Percentiles rank a stretch among this genome's conserved stretches.
These are phyloP conservation scores for Fusarium tupiense DNA, from an alignment of 2,329 filamentous ascomycete species.

Conservation along the genomic window DNA sequence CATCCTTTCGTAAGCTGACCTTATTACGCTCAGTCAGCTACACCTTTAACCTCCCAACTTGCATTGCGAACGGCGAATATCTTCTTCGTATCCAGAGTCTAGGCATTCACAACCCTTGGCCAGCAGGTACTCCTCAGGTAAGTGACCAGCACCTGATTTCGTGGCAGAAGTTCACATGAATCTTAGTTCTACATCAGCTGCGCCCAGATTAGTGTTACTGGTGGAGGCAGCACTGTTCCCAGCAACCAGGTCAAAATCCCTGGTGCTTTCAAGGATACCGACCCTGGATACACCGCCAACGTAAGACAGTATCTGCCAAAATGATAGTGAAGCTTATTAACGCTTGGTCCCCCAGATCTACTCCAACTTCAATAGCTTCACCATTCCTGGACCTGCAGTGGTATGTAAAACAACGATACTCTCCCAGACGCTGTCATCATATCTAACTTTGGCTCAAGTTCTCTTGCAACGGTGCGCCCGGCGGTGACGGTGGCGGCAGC, in stretches of 20 bases:
- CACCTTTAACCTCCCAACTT: background rate
- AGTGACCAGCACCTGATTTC: background rate
- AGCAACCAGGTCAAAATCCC: slow-evolving; percentile 13
- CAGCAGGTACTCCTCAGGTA: slow-evolving; percentile 2
- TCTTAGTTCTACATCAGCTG: slow-evolving; percentile 13
- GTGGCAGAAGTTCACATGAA: no score
- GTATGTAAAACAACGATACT: background rate
- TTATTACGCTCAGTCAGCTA: background rate
- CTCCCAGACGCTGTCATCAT: accelerated
- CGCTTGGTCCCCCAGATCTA: background rate
- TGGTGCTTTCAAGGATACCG: background rate
- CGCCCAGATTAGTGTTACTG: slow-evolving; percentile 4
- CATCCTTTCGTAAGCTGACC: no score
- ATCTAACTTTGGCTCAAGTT: background rate
- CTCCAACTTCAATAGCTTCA: slow-evolving; percentile 14
- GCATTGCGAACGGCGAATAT: slow-evolving; percentile 5
- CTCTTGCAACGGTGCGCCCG: slow-evolving; percentile 4
- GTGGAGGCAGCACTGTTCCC: slow-evolving; percentile 3
- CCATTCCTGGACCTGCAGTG: background rate
- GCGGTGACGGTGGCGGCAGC: background rate
- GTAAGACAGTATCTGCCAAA: accelerated
- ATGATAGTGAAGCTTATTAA: background rate
- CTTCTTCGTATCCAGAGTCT: slow-evolving; percentile 7
- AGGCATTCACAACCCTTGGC: slow-evolving; percentile 8
- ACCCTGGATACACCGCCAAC: slow-evolving; percentile 8